These are phyloP conservation scores for Pueraria montana DNA, from an alignment of 306 rosid genomes.

Conservation along the genomic window DNA sequence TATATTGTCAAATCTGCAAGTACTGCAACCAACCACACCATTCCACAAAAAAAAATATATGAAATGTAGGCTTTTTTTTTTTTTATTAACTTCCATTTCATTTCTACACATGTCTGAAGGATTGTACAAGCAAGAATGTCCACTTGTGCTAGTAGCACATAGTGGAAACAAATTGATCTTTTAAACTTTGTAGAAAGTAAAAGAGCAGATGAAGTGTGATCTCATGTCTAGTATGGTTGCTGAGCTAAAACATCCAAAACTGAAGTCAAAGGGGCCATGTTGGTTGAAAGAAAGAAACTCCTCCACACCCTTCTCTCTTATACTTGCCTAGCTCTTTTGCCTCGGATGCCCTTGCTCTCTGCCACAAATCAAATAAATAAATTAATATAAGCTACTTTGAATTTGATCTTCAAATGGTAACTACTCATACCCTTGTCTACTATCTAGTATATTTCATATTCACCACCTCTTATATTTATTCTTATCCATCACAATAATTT, in stretches of 20 bases:
- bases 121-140: slow-evolving; percentile 70
- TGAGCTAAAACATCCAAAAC: slow-evolving; percentile 63
- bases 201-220: slow-evolving; percentile 52
- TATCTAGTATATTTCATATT: slow-evolving; percentile 5
- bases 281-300: slow-evolving; percentile 73
- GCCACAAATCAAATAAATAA: slow-evolving; percentile 40
- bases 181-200: slow-evolving; percentile 22
- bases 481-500: slow-evolving; percentile 42
- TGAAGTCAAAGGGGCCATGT: slow-evolving; percentile 79
- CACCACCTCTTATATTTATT: slow-evolving; percentile 11
- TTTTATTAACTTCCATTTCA: slow-evolving; percentile 56
- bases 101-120: slow-evolving; percentile 50
- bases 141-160: slow-evolving; percentile 56
- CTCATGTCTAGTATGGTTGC: slow-evolving; percentile 60
- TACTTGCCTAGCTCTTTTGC: slow-evolving; percentile 73
- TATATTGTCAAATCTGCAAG: slow-evolving; percentile 19
- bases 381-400: slow-evolving; percentile 28
- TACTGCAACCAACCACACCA: slow-evolving; percentile 13
- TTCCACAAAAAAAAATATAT: slow-evolving; percentile 4
- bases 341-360: slow-evolving; percentile 86
- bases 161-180: slow-evolving; percentile 63
- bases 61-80: slow-evolving; percentile 38
- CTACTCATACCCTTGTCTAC: slow-evolving; percentile 22
- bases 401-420: slow-evolving; percentile 13
- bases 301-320: slow-evolving; percentile 79